phyloP scores from a whole-genome alignment of 176 grass and related monocot species.

The Poa pratensis region DNA sequence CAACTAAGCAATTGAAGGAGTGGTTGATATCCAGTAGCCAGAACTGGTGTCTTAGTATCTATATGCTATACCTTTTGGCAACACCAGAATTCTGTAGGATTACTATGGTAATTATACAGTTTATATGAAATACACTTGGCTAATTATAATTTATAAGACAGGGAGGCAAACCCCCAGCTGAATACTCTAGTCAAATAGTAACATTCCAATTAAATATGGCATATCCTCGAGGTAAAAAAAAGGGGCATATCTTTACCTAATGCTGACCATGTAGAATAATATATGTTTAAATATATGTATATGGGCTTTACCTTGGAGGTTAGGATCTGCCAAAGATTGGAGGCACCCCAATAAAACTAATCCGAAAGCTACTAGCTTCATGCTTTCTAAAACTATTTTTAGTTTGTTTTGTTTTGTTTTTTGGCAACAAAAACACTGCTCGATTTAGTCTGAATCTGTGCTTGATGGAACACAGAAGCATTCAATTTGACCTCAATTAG shows the following conservation, averaged over 20 bases:
- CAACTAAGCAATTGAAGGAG: not conserved
- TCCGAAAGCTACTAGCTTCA: constrained; percentile 50
- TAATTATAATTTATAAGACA: constrained; percentile 26
- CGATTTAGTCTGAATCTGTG: not conserved
- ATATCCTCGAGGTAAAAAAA: not conserved
- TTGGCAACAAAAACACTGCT: constrained; percentile 25
- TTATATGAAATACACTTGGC: constrained; percentile 18
- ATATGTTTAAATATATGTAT: constrained; percentile 13
- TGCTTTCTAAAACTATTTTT: constrained; percentile 26
- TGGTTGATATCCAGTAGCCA: constrained; percentile 9
- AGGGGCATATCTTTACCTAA: constrained; percentile 7
- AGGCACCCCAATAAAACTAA: constrained; percentile 48
- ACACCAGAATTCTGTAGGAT: not conserved
- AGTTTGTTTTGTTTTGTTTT: constrained; percentile 18
- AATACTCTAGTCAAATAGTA: constrained; percentile 23
- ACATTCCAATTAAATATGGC: constrained; percentile 14
- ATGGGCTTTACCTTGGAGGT: constrained; percentile 52
- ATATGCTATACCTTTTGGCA: not conserved
- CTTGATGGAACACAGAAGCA: not conserved
- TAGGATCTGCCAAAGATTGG: constrained; percentile 37
- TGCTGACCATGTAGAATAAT: not conserved
- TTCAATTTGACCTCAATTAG: constrained; percentile 1
- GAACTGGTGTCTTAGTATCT: not conserved
- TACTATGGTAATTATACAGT: constrained; percentile 1
- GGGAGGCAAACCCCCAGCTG: constrained; percentile 7